A percentile compares a stretch with the other conserved stretches of the same genome.
phyloP scores from a whole-genome alignment of 2,329 filamentous ascomycete species.

The Ceratocystis papillata region DNA sequence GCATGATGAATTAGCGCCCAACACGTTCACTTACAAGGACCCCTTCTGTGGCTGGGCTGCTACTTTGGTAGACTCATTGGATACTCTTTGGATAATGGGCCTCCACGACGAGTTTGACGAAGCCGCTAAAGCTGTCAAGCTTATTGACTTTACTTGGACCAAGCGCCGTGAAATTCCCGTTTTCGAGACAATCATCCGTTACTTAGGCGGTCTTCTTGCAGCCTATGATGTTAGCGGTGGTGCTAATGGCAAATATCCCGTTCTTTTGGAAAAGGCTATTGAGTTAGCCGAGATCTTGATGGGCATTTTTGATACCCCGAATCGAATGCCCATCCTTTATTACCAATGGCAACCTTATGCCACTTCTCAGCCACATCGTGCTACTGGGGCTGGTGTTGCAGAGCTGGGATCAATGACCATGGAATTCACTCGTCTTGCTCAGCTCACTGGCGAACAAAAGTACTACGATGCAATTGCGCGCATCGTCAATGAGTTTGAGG shows the following conservation, averaged over 20 bases:
- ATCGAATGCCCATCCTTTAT: constrained; percentile 77
- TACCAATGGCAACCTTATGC: constrained; percentile 64
- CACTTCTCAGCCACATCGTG: constrained; percentile 53
- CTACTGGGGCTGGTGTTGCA: constrained; percentile 48
- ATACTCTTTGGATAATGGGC: constrained; percentile 81
- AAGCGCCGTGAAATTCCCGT: constrained; percentile 61
- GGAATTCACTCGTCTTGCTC: constrained; percentile 82
- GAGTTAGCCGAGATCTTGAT: constrained; percentile 73
- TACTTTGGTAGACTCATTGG: constrained; percentile 69
- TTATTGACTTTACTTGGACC: constrained; percentile 75
- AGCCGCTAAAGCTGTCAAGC: constrained; percentile 55
- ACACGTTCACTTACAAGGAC: constrained; percentile 56
- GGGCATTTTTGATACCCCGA: constrained; percentile 80
- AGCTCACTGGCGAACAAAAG: constrained; percentile 67
- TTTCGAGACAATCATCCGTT: constrained; percentile 86
- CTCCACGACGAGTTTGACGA: constrained; percentile 69
- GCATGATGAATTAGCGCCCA: constrained; percentile 74
- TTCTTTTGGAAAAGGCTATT: constrained; percentile 65
- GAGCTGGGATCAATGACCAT: constrained; percentile 71
- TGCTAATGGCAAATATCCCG: constrained; percentile 43
- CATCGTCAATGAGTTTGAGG: constrained; percentile 68
- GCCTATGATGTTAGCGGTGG: constrained; percentile 78
- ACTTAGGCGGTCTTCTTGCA: constrained; percentile 72
- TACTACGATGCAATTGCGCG: constrained; percentile 87
- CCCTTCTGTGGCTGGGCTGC: constrained; percentile 90